Evolutionary conservation across 2,329 filamentous ascomycete species (phyloP).

Genomic region (Botrytis aclada): DNA sequence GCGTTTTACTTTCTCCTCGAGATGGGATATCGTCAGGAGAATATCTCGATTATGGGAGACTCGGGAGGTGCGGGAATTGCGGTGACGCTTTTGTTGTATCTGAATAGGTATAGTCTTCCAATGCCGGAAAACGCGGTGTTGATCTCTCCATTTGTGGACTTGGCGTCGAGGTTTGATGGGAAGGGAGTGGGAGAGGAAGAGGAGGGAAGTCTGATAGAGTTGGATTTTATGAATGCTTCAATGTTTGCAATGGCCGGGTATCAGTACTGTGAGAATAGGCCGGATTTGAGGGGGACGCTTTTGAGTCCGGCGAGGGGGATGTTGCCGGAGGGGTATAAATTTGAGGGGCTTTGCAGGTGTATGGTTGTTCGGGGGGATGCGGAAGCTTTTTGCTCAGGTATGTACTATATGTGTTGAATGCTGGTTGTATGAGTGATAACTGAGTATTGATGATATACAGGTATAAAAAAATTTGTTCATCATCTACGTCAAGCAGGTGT

Average conservation of each 20-base stretch:
- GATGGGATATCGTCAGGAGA: not conserved
- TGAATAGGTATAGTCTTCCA: not conserved
- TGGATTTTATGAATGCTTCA: conserved; percentile 3
- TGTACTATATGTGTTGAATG: not conserved
- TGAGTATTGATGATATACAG: not conserved
- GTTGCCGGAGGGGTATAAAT: not conserved
- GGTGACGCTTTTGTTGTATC: not conserved
- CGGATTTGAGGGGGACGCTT: not conserved
- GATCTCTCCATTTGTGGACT: conserved; percentile 3
- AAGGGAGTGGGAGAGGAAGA: not conserved
- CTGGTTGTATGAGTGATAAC: not conserved
- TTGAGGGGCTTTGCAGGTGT: not conserved
- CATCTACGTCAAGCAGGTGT: not conserved
- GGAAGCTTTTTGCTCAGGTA: not conserved
- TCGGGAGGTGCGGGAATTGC: not conserved
- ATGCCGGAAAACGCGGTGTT: not conserved
- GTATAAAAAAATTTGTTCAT: not conserved
- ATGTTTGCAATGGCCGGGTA: not conserved
- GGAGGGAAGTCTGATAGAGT: not conserved
- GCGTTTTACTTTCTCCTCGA: not conserved
- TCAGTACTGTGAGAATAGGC: conserved; percentile 1
- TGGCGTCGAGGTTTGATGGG: not conserved
- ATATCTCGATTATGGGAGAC: not conserved
- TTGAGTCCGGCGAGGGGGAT: not conserved
- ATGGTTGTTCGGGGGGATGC: conserved; percentile 1